Base-by-base conservation (phyloP, 2,329 filamentous ascomycete species). In the Beauveria australis region DNA sequence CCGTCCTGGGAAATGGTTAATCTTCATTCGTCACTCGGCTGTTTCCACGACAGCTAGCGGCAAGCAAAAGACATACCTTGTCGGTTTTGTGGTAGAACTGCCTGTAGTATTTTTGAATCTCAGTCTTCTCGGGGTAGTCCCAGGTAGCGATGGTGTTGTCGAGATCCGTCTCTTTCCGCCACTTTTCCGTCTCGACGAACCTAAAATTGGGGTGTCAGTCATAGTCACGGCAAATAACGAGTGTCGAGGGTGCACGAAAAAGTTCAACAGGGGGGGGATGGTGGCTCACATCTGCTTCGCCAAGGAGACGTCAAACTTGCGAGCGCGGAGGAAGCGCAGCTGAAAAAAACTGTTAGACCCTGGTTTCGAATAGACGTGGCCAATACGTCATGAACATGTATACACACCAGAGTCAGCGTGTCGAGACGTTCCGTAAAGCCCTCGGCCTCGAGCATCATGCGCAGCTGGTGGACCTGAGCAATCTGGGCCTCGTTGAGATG, bases 81-180 rank as follows among this genome's bases (percentile, higher is more conserved):
- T 94, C 91, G 14, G 87, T 93, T 81, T 97, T 97, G 84, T 99
- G 94, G 80, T 99, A 99, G 81, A 94, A 99, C 78, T 99, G 94
- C 53, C 91, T 91, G 78, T 99, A 99, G 81, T 89, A 96, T 76
- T 93, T 80, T 76, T 90, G 90, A 62, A 99, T 84, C 72, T 93
- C 74, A 60, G 83, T 70, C 76, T 93, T 94, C 82, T 97, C 92
- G 65, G 82, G 81, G 79, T 96, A 97, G 63, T 94, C 86, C 81
- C 95, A 96, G 67, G 79, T 88, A 64, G 84, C 85, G 59, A 93
- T 85, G 43, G 91, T 82, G 65, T 92, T 82, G 76, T 97, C 91
- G 37, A 96, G 89, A 64, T 89, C 86, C 66, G 89, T 94, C 61
- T 92, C 86, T 74, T 88, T 87, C 74, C 94, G 86, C 94, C 94